Evolutionary conservation across 441 rosid genomes (phyloP), one percentile per base, ranked within the genome.

Genomic region (Omphalea diandra): DNA sequence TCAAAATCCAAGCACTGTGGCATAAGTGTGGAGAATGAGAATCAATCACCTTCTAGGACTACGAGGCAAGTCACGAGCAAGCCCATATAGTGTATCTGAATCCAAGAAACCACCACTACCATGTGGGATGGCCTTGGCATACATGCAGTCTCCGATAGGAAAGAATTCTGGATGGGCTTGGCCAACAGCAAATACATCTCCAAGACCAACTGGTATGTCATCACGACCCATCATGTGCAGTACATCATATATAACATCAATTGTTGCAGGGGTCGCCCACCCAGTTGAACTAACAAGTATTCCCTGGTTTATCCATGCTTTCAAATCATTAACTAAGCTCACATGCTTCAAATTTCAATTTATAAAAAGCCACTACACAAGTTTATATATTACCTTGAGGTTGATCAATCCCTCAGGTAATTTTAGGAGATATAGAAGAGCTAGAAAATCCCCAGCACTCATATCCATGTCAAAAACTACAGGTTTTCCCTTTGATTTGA

Each of bases 171-270:
- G 71, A 69, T 89, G 83, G 0, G 86, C 69, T 70, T 83, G 91
- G 73, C 81, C 81, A 73, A 80, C 26, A 10, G 88, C 90, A 62
- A 76, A 81, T 20, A 81, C n/a, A 15, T 84, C 79, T 54, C 94
- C 92, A 2, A 91, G 71, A 46, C 94, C 96, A 24, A 87, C 87
- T 0, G 85, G 88, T 65, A 85, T 85, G 80, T 85, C 93, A 4
- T 89, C 89, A 0, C 96, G 89, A 18, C 97, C 97, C 93, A 88
- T 89, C 94, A 89, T 91, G 74, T 91, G 97, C 66, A 88, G 84
- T 58, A 85, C 53, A 78, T 91, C 97, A 63, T 88, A 89, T 27
- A 91, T 55, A 31, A 80, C 80, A 65, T 91, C 96, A 3, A 89
- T 77, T 2, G 92, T 86, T 36, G 93, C 97, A 66, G 93, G 14